Evolutionary conservation across 805 yeast genomes (phyloP), one percentile per base, ranked within the genome.

Genomic region (Saturnispora galanensis): DNA sequence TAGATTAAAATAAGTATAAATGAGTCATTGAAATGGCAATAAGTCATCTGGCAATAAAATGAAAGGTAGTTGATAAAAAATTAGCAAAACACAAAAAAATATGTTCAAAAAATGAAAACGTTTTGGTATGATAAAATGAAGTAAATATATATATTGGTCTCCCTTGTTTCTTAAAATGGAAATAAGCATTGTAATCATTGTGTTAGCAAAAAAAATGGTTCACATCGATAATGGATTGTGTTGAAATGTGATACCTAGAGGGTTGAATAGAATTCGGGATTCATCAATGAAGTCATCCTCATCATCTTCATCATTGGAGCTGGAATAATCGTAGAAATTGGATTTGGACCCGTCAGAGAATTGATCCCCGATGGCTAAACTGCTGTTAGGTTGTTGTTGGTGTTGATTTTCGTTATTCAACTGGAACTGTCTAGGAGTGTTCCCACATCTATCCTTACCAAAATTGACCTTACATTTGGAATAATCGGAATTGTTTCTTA

Each of bases 391-490:
- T 32, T 30, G 13, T 32, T 30, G 11, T 43, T 41, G 16, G 29
- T 29, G 11, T 26, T 26, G n/a, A 17, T 31, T 36, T 10, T 21
- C 26, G 17, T n/a, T 21, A 43, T 39, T 47, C 35, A 46, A 16
- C 44, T 55, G 58, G 47, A 77, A 78, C 60, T 81, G 90, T 57
- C 95, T 74, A 41, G 97, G 96, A 48, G 87, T 79, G 58, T 89
- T 87, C 29, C 97, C 97, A 64, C 97, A 90, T 57, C 98, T 74
- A 60, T 87, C 96, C 59, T 88, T 88, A 42, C 97, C 97, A 60
- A 84, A 89, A 60, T 88, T 87, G 53, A 90, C 83, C 62, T 86
- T 86, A 55, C 88, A 71, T 47, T 73, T 72, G 52, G 74, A 71
- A 63, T 82, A 84, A 52, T 77, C 84, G 5, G 72, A 72, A 56